Evolutionary conservation across 345 rosid species (phyloP).

Genomic region (Nephelium lappaceum): DNA sequence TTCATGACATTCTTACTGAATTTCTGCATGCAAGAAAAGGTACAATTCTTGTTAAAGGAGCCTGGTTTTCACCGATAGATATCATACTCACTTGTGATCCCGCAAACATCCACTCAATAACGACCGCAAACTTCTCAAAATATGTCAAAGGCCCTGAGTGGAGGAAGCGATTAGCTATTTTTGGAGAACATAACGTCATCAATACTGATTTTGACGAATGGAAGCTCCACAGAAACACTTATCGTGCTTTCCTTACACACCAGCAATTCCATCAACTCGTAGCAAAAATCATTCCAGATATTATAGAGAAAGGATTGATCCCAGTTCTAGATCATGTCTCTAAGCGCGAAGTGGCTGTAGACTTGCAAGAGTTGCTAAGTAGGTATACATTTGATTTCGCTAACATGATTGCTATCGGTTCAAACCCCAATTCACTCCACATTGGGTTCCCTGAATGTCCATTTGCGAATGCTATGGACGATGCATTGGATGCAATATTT

Average conservation of each 20-base stretch:
- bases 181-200: constrained; percentile 6
- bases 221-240: background rate
- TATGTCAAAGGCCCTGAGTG: constrained; percentile 9
- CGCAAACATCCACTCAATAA: background rate
- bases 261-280: constrained; percentile 11
- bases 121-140: background rate
- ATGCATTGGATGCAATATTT: constrained; percentile 19
- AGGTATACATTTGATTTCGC: constrained; percentile 16
- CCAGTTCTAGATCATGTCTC: constrained; percentile 27
- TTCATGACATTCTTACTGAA: background rate
- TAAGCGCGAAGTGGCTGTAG: background rate
- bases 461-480: constrained; percentile 16
- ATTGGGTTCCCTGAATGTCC: constrained; percentile 8
- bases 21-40: background rate
- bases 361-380: constrained; percentile 29
- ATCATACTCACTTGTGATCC: background rate
- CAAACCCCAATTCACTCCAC: constrained; percentile 7
- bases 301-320: constrained; percentile 19
- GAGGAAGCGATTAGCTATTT: constrained; percentile 16
- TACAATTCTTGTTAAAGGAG: background rate
- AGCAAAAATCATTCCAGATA: background rate
- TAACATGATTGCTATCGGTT: constrained; percentile 20
- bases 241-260: constrained; percentile 7
- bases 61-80: background rate
- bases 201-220: constrained; percentile 10